Conservation (phyloP, 805 yeast species). For the Candida lessepsii region DNA sequence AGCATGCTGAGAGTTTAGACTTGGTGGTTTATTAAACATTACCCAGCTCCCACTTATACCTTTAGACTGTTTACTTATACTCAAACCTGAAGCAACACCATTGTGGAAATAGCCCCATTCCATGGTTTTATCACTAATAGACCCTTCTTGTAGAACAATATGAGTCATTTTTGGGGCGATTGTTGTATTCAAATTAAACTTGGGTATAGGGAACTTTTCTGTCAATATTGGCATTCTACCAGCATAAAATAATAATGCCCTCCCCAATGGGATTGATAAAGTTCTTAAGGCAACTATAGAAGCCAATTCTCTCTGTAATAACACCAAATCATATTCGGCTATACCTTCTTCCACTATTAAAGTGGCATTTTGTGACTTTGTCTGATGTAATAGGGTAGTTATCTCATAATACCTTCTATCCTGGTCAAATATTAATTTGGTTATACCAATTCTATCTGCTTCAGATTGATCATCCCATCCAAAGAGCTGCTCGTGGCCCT, state of each 20-base stretch:
- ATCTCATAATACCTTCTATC: constrained; percentile 82
- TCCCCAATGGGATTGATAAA: constrained; percentile 71
- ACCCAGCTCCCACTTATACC: constrained; percentile 91
- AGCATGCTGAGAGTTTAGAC: constrained; percentile 78
- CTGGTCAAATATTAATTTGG: constrained; percentile 67
- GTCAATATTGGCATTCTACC: constrained; percentile 77
- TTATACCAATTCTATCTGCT: constrained; percentile 64
- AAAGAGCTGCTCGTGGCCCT: constrained; percentile 41
- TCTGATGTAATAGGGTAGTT: constrained; percentile 66
- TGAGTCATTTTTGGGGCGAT: constrained; percentile 67
- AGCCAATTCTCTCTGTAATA: constrained; percentile 58
- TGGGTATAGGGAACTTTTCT: constrained; percentile 79
- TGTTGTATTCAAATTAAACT: constrained; percentile 63
- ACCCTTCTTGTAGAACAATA: constrained; percentile 55
- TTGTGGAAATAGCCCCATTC: constrained; percentile 91
- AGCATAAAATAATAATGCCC: constrained; percentile 69
- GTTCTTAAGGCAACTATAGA: constrained; percentile 67
- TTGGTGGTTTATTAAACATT: constrained; percentile 74
- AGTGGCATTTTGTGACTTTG: constrained; percentile 57
- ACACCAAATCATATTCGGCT: constrained; percentile 55
- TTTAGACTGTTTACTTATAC: constrained; percentile 63
- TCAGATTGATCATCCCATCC: constrained; percentile 75
- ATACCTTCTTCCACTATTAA: constrained; percentile 35
- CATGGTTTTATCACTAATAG: constrained; percentile 46
- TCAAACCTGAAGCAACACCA: constrained; percentile 85